Percentiles rank a stretch among this genome's conserved stretches.
Conservation (phyloP, 1,284 basidiomycete genomes). For the Puccinia polysora region DNA sequence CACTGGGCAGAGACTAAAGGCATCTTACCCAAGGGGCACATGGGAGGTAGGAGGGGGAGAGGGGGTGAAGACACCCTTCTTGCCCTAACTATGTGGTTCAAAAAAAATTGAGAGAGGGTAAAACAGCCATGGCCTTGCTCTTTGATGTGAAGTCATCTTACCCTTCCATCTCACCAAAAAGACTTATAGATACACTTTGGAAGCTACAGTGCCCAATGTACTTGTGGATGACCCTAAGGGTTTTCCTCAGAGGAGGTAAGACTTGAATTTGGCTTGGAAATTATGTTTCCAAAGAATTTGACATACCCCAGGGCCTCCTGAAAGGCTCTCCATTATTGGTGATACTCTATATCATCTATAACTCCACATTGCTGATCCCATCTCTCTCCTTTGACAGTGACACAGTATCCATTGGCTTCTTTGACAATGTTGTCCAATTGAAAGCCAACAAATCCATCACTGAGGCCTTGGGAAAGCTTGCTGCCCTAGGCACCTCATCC, state of each 20-base stretch:
- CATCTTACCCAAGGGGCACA: slow-evolving; percentile 9
- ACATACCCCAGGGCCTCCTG: not conserved
- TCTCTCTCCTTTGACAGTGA: too few species aligned
- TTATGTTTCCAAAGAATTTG: not conserved
- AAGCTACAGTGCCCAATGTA: not conserved
- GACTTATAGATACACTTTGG: not conserved
- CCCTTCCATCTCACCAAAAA: not conserved
- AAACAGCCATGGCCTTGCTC: not conserved
- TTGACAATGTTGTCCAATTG: not conserved
- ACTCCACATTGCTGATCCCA: not conserved
- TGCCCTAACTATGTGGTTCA: not conserved
- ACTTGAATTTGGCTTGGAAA: not conserved
- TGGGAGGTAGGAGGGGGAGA: not conserved
- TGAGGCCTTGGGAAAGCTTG: too few species aligned
- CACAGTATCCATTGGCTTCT: not conserved
- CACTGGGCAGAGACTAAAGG: not conserved
- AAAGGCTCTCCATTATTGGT: slow-evolving; percentile 17
- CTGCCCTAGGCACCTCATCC: too few species aligned
- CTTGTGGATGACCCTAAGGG: not conserved
- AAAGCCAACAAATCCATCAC: too few species aligned
- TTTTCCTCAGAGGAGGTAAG: not conserved
- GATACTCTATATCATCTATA: slow-evolving; percentile 11
- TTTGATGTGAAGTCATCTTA: slow-evolving; percentile 4
- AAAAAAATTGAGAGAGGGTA: not conserved
- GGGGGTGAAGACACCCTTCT: not conserved